Conservation (phyloP, 805 yeast species). For the Tetrapisispora namnaoensis region DNA sequence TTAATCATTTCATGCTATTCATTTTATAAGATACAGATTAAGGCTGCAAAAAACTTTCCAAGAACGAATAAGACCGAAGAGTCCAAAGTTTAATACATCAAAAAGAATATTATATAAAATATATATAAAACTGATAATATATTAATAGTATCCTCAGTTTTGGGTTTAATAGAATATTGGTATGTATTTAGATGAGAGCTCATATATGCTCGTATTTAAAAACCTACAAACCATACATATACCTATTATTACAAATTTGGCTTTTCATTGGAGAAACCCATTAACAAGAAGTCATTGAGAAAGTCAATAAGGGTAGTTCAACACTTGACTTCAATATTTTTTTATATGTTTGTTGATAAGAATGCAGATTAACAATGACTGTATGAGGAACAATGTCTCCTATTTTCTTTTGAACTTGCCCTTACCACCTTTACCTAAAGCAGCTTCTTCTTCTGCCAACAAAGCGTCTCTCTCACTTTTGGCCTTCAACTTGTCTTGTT, state of each 20-base stretch:
- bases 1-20: background rate
- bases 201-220: too few relatives aligned
- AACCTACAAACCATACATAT: background rate
- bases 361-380: background rate
- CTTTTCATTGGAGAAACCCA: background rate
- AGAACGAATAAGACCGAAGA: too few relatives aligned
- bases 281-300: background rate
- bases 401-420: slow-evolving; percentile 12
- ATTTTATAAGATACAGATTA: too few relatives aligned
- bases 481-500: slow-evolving; percentile 21
- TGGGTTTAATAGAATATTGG: background rate
- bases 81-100: too few relatives aligned
- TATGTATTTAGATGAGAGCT: background rate
- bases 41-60: too few relatives aligned
- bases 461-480: slow-evolving; percentile 27
- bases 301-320: too few relatives aligned
- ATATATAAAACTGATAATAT: too few relatives aligned
- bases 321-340: too few relatives aligned
- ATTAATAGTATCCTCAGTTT: too few relatives aligned
- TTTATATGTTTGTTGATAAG: too few relatives aligned
- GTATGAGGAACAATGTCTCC: background rate
- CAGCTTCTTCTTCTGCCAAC: slow-evolving; percentile 26
- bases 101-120: too few relatives aligned
- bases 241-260: background rate
- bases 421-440: slow-evolving; percentile 18